Conservation (phyloP, 306 rosid species). For the Sphenostylis stenocarpa region DNA sequence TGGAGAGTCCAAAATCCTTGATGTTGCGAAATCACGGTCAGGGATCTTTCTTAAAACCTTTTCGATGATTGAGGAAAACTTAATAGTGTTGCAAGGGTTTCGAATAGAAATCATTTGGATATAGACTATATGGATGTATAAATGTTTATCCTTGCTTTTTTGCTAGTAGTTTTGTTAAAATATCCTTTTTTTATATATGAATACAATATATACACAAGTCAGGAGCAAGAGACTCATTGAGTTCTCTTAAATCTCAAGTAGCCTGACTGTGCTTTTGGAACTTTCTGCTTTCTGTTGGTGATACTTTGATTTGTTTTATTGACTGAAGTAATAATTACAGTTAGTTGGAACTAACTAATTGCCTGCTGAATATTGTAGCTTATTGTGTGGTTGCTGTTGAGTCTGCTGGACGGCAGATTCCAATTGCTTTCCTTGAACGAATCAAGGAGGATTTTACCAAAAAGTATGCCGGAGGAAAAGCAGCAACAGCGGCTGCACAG, state of each 20-base stretch:
- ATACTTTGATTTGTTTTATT: not conserved
- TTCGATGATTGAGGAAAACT: not conserved
- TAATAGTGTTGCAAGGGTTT: not conserved
- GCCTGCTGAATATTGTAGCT: conserved; percentile 50
- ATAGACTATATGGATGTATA: not conserved
- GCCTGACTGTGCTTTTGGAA: conserved; percentile 4
- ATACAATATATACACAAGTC: too few relatives aligned
- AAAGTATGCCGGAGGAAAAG: conserved; percentile 86
- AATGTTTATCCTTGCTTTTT: not conserved
- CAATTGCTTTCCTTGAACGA: conserved; percentile 87
- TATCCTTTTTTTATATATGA: too few relatives aligned
- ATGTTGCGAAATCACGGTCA: not conserved
- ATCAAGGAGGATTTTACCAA: conserved; percentile 80
- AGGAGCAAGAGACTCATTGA: too few relatives aligned
- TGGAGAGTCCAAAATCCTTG: not conserved
- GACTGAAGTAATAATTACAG: not conserved
- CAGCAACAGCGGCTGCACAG: conserved; percentile 72
- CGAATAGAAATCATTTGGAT: not conserved
- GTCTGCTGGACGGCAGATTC: conserved; percentile 77
- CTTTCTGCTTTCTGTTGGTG: not conserved
- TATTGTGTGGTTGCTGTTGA: conserved; percentile 91
- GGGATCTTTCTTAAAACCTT: not conserved
- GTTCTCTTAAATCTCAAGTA: not conserved
- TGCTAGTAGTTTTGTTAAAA: conserved; percentile 15
- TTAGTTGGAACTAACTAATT: conserved; percentile 37